Conservation (phyloP, 31 red algal species). For the Odonthalia washingtoniensis region DNA sequence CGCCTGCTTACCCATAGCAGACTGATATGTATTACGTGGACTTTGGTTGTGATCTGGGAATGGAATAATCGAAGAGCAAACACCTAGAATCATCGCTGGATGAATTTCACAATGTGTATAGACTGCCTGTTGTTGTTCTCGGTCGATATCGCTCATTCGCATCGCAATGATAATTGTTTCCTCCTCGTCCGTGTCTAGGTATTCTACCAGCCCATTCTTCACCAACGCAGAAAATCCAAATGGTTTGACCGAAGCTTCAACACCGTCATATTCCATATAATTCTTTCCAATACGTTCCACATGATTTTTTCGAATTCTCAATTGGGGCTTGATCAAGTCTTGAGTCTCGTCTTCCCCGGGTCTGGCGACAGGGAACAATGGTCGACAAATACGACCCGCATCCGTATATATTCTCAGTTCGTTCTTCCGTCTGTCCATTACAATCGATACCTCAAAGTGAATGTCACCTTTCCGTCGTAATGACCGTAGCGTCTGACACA, state of each 20-base stretch:
- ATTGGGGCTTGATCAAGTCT: constrained; percentile 58
- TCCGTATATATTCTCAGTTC: constrained; percentile 96
- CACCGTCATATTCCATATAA: neutral
- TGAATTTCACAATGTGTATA: constrained; percentile 99
- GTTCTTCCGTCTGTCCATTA: constrained; percentile 83
- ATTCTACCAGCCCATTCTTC: constrained; percentile 80
- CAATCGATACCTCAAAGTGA: constrained; percentile 89
- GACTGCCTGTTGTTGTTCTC: constrained; percentile 60
- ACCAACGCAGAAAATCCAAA: constrained; percentile 58
- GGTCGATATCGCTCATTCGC: constrained; percentile 84
- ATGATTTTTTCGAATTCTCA: constrained; percentile 83
- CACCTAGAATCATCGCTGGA: constrained; percentile 98
- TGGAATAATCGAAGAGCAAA: constrained; percentile 97
- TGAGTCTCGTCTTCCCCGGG: constrained; percentile 32
- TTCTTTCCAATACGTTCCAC: constrained; percentile 17
- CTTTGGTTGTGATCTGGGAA: constrained; percentile 97
- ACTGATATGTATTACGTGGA: constrained; percentile 99
- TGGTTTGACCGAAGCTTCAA: neutral
- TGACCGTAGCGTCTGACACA: constrained; percentile 74
- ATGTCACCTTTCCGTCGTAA: constrained; percentile 87
- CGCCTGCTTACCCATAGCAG: constrained; percentile 99
- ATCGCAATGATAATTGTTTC: constrained; percentile 99
- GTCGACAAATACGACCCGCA: constrained; percentile 91
- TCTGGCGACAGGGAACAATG: constrained; percentile 88
- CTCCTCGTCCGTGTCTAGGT: constrained; percentile 96